Evolutionary conservation across 2,329 filamentous ascomycete genomes (phyloP), one percentile per base, ranked within the genome.

Genomic region (Lasiodiplodia hormozganensis): DNA sequence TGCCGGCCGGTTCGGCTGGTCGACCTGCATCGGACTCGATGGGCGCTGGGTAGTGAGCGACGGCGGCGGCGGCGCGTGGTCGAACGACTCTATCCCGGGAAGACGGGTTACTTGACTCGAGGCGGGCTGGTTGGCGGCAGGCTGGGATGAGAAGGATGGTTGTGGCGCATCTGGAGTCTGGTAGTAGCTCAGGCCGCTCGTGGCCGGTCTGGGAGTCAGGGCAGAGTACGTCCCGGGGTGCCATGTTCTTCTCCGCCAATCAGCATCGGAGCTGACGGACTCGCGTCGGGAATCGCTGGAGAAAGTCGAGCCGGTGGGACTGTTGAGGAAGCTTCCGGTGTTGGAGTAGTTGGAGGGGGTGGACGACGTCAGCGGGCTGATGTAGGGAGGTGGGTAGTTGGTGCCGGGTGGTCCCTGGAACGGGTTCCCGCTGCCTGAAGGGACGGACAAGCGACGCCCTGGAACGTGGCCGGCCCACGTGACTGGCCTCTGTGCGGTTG

Each of bases 31-130:
- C 0, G 93, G 92, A 65, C 92, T 94, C 2, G 88, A 84, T 66
- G 86, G 86, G 57, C 90, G 88, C 60, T 88, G 86, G 1, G 88
- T 86, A 8, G 90, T 89, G 0, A 91, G 88, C 14, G 84, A 78
- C 0, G 89, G 86, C 23, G 86, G 87, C 69, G 87, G 86, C 31
- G 89, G 90, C 28, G 92, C 84, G 68, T 92, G 90, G 75, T 95
- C 93, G 74, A 97, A 97, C 18, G 93, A 96, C 77, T 97, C 93
- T 72, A 97, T 97, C 16, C 94, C 94, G 0, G 94, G 94, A 16
- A 97, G 85, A 49, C 93, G 89, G 16, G 93, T 83, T 4, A 85
- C 87, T 73, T 90, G 89, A 62, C 80, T 75, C 78, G 84, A 78
- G 80, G 88, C 72, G 78, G 87, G 76, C 79, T 87, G 77, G 75